Evolutionary conservation across 129 eudicot genomes (phyloP).

Genomic region (Flaveria linearis): DNA sequence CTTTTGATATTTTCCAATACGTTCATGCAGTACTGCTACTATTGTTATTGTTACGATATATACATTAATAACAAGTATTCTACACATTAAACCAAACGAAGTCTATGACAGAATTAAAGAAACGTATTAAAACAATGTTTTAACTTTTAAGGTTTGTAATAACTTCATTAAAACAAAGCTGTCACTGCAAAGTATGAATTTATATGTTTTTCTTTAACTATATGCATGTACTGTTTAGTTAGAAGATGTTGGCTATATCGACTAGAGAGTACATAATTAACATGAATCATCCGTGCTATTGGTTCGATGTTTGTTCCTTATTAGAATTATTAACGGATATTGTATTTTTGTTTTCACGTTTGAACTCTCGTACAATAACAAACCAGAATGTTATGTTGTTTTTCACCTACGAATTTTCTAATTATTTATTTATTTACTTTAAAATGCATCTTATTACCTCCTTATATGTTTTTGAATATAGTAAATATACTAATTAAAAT

Average conservation of each 20-base stretch:
- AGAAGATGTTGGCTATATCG: no score
- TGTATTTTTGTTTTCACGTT: no score
- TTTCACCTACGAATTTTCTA: background rate
- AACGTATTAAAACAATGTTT: background rate
- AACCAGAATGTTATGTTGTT: no score
- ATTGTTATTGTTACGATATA: background rate
- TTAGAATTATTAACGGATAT: no score
- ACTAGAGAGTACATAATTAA: no score
- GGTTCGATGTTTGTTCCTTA: no score
- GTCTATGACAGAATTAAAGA: background rate
- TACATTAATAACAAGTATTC: background rate
- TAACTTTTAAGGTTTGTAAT: background rate
- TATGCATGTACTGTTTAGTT: background rate
- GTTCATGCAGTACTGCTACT: background rate
- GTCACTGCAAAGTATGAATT: background rate
- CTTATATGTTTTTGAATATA: no score
- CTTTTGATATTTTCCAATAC: background rate
- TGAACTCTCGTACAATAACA: no score
- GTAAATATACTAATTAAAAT: no score
- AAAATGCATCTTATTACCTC: no score
- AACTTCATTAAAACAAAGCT: background rate
- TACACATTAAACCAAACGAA: background rate
- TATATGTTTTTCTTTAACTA: background rate
- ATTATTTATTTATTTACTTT: no score
- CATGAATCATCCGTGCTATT: no score